These are phyloP conservation scores for Salvia hispanica DNA, from an alignment of 257 asterid species.

Conservation along the genomic window DNA sequence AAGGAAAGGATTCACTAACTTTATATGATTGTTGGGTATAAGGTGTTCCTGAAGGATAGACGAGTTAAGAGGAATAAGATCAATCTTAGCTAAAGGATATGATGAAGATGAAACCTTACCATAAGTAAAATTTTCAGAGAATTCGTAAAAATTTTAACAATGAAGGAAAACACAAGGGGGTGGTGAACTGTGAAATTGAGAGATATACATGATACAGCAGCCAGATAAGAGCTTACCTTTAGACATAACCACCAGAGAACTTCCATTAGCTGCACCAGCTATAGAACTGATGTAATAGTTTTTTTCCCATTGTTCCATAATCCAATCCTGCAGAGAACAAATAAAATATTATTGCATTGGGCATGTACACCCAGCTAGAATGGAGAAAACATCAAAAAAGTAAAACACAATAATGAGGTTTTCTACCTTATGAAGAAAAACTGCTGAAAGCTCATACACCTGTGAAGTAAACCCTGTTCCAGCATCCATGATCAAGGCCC, in stretches of 20 bases:
- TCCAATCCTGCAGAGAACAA: constrained; percentile 74
- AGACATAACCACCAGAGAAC: constrained; percentile 79
- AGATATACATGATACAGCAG: not conserved
- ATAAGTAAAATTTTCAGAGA: not conserved
- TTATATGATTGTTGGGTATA: constrained; percentile 94
- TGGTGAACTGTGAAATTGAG: no score
- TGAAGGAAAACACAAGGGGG: no score
- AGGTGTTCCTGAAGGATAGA: constrained; percentile 65
- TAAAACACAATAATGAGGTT: not conserved
- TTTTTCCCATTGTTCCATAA: constrained; percentile 99
- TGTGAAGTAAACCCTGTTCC: constrained; percentile 87
- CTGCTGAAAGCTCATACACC: constrained; percentile 90
- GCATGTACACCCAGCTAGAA: not conserved
- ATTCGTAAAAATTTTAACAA: no score
- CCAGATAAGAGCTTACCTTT: constrained; percentile 58
- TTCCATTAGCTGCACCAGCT: constrained; percentile 82
- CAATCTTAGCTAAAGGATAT: not conserved
- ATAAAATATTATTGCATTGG: no score
- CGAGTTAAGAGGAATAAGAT: constrained; percentile 16
- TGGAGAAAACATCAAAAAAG: constrained; percentile 16
- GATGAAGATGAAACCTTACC: not conserved
- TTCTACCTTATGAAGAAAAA: constrained; percentile 87
- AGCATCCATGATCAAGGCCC: constrained; percentile 99
- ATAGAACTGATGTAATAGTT: constrained; percentile 93
- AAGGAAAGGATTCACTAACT: constrained; percentile 97